Conservation (phyloP, 306 rosid species). For the Quercus ilex region DNA sequence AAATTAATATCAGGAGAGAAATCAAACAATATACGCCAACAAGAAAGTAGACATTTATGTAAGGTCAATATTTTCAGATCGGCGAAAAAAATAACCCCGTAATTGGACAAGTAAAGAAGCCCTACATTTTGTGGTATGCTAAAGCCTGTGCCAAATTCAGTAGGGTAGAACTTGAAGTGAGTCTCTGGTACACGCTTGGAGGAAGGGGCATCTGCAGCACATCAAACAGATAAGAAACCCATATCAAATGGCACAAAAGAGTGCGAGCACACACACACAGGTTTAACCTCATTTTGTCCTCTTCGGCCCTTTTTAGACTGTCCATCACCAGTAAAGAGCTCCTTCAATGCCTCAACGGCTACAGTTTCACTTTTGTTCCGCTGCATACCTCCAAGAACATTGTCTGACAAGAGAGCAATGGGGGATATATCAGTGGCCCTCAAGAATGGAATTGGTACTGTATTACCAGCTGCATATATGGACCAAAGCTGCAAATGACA, state of each 20-base stretch:
- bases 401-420: slow-evolving; percentile 90
- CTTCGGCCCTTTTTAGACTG: slow-evolving; percentile 90
- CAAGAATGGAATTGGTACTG: slow-evolving; percentile 97
- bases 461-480: slow-evolving; percentile 96
- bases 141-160: slow-evolving; percentile 93
- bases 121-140: slow-evolving; percentile 92
- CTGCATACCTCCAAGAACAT: slow-evolving; percentile 72
- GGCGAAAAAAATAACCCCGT: neutral
- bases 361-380: slow-evolving; percentile 50
- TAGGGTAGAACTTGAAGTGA: slow-evolving; percentile 82
- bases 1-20: slow-evolving; percentile 17
- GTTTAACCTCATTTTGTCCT: slow-evolving; percentile 80
- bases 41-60: neutral
- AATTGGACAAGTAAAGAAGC: neutral
- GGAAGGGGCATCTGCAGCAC: slow-evolving; percentile 93
- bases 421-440: slow-evolving; percentile 98
- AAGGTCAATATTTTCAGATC: neutral
- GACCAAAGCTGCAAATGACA: slow-evolving; percentile 81
- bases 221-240: slow-evolving; percentile 26
- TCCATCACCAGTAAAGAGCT: slow-evolving; percentile 87
- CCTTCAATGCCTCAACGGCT: slow-evolving; percentile 81
- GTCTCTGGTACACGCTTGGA: slow-evolving; percentile 82
- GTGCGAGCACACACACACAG: neutral
- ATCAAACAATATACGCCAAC: slow-evolving; percentile 3
- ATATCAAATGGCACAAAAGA: neutral